phyloP scores from a whole-genome alignment of 2,329 filamentous ascomycete species.

The Stenocarpella maydis region DNA sequence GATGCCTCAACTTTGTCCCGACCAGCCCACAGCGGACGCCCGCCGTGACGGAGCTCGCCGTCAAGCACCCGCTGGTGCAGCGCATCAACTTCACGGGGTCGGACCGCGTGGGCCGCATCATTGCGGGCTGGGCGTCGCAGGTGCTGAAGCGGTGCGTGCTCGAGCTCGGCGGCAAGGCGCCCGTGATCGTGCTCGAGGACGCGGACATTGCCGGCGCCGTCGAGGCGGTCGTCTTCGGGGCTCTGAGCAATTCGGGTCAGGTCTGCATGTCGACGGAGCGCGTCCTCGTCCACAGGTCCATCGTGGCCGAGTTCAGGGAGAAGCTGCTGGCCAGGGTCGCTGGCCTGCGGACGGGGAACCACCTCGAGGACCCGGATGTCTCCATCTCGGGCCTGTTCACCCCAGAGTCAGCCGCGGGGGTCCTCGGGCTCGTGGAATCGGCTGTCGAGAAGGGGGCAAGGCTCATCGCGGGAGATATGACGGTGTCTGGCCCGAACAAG shows the following conservation, averaged over 20 bases:
- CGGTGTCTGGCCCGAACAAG: slow-evolving; percentile 47
- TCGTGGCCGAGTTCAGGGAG: slow-evolving; percentile 60
- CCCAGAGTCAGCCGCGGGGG: slow-evolving; percentile 38
- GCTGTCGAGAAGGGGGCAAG: slow-evolving; percentile 66
- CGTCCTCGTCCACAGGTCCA: slow-evolving; percentile 67
- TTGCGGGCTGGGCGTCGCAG: slow-evolving; percentile 69
- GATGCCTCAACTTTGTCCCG: slow-evolving; percentile 70
- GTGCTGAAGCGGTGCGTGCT: slow-evolving; percentile 73
- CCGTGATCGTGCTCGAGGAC: slow-evolving; percentile 72
- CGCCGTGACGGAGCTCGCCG: slow-evolving; percentile 66
- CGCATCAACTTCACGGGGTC: slow-evolving; percentile 78
- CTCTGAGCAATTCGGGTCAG: slow-evolving; percentile 70
- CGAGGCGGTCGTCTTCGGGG: slow-evolving; percentile 63
- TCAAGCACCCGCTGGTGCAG: slow-evolving; percentile 67
- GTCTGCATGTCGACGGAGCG: slow-evolving; percentile 76
- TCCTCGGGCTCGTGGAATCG: slow-evolving; percentile 54
- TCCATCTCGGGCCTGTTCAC: slow-evolving; percentile 42
- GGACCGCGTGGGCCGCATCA: slow-evolving; percentile 69
- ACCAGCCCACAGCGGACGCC: slow-evolving; percentile 65
- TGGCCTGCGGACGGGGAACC: slow-evolving; percentile 41
- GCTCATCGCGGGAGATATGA: slow-evolving; percentile 59
- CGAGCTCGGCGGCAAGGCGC: slow-evolving; percentile 76
- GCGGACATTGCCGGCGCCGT: slow-evolving; percentile 71
- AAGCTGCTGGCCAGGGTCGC: slow-evolving; percentile 42
- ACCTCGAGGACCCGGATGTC: slow-evolving; percentile 39